phyloP scores from a whole-genome alignment of 495 filamentous ascomycete species.

The Aspergillus cavernicola region DNA sequence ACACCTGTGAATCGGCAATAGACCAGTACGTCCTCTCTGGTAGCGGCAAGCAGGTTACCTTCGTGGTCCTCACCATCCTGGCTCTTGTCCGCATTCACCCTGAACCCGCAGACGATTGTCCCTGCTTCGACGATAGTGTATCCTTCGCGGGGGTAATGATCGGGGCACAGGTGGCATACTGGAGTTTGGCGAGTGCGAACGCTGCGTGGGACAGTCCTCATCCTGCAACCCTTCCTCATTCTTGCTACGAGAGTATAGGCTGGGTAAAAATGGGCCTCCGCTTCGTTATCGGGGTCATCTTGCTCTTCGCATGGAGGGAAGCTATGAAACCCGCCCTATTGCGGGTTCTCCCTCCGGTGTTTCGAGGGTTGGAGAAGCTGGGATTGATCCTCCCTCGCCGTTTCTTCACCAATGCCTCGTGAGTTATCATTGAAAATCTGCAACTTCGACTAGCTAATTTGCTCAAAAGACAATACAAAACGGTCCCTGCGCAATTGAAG shows the following conservation, averaged over 20 bases:
- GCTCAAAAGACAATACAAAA: conserved; percentile 67
- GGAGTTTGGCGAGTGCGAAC: conserved; percentile 64
- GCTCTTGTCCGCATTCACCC: conserved; percentile 84
- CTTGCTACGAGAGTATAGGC: conserved; percentile 58
- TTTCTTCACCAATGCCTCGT: conserved; percentile 86
- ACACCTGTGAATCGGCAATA: conserved; percentile 60
- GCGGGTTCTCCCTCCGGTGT: conserved; percentile 74
- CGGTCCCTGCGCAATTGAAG: conserved; percentile 70
- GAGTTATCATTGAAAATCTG: conserved; percentile 26
- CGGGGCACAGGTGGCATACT: conserved; percentile 72
- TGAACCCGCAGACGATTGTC: conserved; percentile 94
- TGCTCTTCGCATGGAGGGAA: conserved; percentile 87
- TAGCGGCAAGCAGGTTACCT: conserved; percentile 50
- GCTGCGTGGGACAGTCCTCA: conserved; percentile 55
- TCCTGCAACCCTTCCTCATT: conserved; percentile 57
- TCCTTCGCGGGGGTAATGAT: conserved; percentile 87
- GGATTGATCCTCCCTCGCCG: conserved; percentile 76
- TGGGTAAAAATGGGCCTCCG: conserved; percentile 57
- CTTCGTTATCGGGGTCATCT: conserved; percentile 71
- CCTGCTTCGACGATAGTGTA: conserved; percentile 96
- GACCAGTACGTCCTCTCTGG: conserved; percentile 58
- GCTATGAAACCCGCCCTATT: conserved; percentile 80
- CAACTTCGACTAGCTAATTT: conserved; percentile 1
- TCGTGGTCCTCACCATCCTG: conserved; percentile 61
- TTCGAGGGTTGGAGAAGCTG: conserved; percentile 75